Conservation (phyloP, 2,329 filamentous ascomycete genomes). For the Aureobasidium leucospermi region DNA sequence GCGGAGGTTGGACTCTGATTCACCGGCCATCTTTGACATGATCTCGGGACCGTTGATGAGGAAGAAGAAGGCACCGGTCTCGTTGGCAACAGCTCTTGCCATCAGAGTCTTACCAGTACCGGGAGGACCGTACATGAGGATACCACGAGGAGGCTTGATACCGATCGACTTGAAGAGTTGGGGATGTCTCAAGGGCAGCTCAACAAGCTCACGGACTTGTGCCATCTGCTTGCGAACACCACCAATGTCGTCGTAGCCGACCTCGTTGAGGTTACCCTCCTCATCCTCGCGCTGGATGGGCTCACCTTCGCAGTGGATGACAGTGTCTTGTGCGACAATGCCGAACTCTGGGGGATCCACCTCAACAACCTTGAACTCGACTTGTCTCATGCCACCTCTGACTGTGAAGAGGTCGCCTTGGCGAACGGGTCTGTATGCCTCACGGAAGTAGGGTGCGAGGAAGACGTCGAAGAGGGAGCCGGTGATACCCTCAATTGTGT, state of each 20-base stretch:
- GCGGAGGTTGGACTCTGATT: conserved; percentile 94
- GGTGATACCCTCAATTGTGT: conserved; percentile 95
- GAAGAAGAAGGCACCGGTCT: conserved; percentile 99
- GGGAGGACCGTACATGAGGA: conserved; percentile 85
- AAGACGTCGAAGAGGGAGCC: conserved; percentile 98
- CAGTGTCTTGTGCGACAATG: conserved; percentile 96
- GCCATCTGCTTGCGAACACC: conserved; percentile 99
- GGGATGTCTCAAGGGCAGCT: conserved; percentile 90
- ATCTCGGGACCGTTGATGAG: conserved; percentile 98
- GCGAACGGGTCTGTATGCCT: conserved; percentile 93
- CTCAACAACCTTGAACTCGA: conserved; percentile 99
- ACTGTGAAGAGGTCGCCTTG: conserved; percentile 98
- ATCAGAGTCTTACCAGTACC: conserved; percentile 99
- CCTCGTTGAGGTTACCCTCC: conserved; percentile 98
- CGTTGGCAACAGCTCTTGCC: conserved; percentile 97
- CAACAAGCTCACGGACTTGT: conserved; percentile 96
- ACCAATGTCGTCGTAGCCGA: conserved; percentile 98
- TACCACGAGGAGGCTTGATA: conserved; percentile 98
- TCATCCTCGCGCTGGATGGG: conserved; percentile 97
- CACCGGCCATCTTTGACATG: conserved; percentile 99
- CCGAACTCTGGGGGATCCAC: conserved; percentile 97
- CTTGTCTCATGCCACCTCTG: conserved; percentile 95
- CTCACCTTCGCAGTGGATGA: conserved; percentile 98
- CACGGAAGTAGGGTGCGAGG: conserved; percentile 98
- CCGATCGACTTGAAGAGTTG: conserved; percentile 99